Percentiles rank a stretch among this genome's conserved stretches.
Conservation (phyloP, 2,329 filamentous ascomycete genomes). For the Cladorrhinum sp. region DNA sequence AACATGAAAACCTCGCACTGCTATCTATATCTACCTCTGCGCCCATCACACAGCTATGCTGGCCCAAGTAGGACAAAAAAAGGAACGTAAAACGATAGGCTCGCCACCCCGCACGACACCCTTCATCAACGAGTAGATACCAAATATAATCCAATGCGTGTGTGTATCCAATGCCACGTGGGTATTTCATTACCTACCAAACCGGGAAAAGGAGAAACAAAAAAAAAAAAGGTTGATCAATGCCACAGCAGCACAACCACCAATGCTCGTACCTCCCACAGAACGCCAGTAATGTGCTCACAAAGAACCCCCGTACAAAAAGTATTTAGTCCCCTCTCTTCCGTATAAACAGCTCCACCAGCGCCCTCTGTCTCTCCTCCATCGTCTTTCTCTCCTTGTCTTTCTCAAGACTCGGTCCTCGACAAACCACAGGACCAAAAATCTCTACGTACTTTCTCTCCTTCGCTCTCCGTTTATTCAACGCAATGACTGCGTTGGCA, state of each 20-base stretch:
- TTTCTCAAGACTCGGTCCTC: constrained; percentile 38
- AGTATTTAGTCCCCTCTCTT: constrained; percentile 8
- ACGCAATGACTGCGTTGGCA: constrained; percentile 37
- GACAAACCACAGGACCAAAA: constrained; percentile 63
- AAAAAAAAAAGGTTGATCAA: not conserved
- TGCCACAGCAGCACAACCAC: not conserved
- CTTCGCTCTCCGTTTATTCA: constrained; percentile 55
- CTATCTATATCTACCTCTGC: too few relatives aligned
- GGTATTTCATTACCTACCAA: not conserved
- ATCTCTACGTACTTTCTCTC: constrained; percentile 62
- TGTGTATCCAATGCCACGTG: not conserved
- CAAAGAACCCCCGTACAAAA: not conserved
- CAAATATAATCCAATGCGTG: not conserved
- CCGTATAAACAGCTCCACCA: constrained; percentile 68
- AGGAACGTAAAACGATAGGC: not conserved
- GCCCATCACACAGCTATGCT: too few relatives aligned
- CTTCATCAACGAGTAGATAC: not conserved
- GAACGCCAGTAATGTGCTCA: not conserved
- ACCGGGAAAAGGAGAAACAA: not conserved
- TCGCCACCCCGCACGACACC: not conserved
- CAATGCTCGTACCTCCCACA: not conserved
- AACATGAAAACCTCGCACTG: too few relatives aligned
- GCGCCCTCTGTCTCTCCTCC: constrained; percentile 61
- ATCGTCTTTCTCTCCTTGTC: constrained; percentile 55
- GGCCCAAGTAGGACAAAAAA: not conserved